Evolutionary conservation across 768 basidiomycete genomes (phyloP).

Genomic region (Pisolithus albus): DNA sequence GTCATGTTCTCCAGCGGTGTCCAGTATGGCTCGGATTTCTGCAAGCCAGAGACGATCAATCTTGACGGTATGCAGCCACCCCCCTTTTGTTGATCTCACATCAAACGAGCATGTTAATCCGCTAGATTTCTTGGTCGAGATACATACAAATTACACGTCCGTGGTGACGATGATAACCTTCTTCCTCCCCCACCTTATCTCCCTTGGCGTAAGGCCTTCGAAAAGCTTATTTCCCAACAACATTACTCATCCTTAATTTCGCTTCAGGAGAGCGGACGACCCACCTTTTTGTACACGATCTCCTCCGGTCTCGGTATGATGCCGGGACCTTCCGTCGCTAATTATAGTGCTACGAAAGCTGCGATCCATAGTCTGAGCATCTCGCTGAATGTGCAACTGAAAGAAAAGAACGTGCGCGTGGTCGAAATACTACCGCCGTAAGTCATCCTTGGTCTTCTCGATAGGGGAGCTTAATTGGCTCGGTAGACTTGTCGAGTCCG

Average conservation of each 20-base stretch:
- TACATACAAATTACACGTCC: slow-evolving; percentile 49
- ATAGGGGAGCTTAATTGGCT: background rate
- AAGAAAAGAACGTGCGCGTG: slow-evolving; percentile 45
- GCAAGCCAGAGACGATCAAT: slow-evolving; percentile 34
- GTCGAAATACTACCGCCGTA: slow-evolving; percentile 56
- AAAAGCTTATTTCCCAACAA: slow-evolving; percentile 10
- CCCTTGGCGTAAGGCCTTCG: slow-evolving; percentile 37
- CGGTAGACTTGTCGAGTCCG: slow-evolving; percentile 50
- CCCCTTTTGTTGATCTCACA: background rate
- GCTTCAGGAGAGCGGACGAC: slow-evolving; percentile 16
- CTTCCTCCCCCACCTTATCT: slow-evolving; percentile 48
- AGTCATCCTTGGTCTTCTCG: slow-evolving; percentile 15
- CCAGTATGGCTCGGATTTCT: slow-evolving; percentile 45
- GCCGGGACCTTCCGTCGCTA: slow-evolving; percentile 36
- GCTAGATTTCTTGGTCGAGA: slow-evolving; percentile 29
- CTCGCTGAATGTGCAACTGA: slow-evolving; percentile 41
- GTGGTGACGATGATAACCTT: slow-evolving; percentile 42
- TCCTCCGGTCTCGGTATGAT: slow-evolving; percentile 47
- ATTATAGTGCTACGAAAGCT: slow-evolving; percentile 54
- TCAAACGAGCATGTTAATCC: background rate
- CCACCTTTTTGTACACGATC: slow-evolving; percentile 44
- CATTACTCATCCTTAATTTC: slow-evolving; percentile 13
- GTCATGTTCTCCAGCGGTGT: slow-evolving; percentile 49
- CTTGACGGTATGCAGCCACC: slow-evolving; percentile 29
- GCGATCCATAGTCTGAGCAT: slow-evolving; percentile 47